Evolutionary conservation across 1,284 basidiomycete species (phyloP), one percentile per base, ranked within the genome.

Genomic region (Ganoderma boninense): DNA sequence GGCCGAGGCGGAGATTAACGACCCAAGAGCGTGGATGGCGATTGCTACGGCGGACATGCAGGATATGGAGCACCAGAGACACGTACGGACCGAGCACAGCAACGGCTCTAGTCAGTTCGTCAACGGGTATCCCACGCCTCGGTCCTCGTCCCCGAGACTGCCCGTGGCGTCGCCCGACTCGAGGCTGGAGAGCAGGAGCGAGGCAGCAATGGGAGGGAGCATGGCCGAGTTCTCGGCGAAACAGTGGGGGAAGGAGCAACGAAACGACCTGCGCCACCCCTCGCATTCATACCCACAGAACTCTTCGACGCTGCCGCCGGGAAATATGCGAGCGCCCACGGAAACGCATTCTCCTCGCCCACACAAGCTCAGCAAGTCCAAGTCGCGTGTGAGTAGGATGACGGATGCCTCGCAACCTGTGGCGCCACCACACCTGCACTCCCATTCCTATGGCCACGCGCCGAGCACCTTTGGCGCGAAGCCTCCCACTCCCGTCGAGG

Each of bases 301-400:
- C 29, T 67, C 68, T 14, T 67, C 69, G n/a, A 49, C 40, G 13
- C 49, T 46, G 7, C 38, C 67, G 4, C n/a, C n/a, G n/a, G 43
- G 61, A 14, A 66, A 59, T 42, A 59, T 71, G 16, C 69, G 70
- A n/a, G 69, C 69, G 18, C 70, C 71, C 4, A 57, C 69, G 8
- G 71, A 73, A 35, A 32, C 66, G 32, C 70, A 71, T 46, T 67
- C 67, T 11, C 67, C 70, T 42, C 71, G 74, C 26, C 38, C 49
- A 29, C 57, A 70, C 61, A 78, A 77, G 69, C 68, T 76, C 61
- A 79, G 77, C 74, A 79, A 78, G 65, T 67, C 73, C 42, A 74
- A 68, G n/a, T 71, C 74, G 63, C 74, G 70, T 52, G 64, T 73
- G 18, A 65, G 73, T 14, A 62, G 72, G 61, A 69, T 71, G 63